These are phyloP conservation scores for Scedosporium boydii DNA, from an alignment of 2,329 filamentous ascomycete species.

Conservation along the genomic window DNA sequence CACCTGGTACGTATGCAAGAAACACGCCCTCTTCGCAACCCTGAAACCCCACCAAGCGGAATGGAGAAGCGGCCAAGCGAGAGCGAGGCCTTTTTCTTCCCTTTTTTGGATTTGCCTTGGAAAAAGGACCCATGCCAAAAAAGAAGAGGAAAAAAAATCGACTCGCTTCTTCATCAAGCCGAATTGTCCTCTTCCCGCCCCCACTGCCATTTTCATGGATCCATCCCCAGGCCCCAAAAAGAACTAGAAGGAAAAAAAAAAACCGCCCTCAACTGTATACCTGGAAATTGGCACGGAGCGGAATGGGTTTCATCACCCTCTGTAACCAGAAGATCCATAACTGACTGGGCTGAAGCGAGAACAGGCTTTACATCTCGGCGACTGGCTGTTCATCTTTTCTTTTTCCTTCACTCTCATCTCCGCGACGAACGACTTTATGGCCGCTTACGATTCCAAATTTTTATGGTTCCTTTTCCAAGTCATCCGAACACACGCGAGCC, in stretches of 20 bases:
- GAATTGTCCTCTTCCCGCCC: no score
- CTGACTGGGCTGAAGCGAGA: background rate
- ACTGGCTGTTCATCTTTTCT: background rate
- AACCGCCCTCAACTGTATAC: background rate
- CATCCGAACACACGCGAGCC: slow-evolving; percentile 3
- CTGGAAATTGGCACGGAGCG: slow-evolving; percentile 3
- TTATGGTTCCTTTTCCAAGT: background rate
- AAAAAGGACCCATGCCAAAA: no score
- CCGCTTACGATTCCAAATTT: slow-evolving; percentile 1
- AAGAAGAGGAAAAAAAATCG: no score
- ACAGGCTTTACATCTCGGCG: background rate
- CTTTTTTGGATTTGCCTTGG: no score
- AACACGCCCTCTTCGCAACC: background rate
- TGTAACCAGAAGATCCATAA: slow-evolving; percentile 2
- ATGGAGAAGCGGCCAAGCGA: background rate
- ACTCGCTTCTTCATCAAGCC: no score
- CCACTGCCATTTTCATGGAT: background rate
- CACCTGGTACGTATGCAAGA: background rate
- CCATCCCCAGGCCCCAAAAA: background rate
- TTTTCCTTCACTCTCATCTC: background rate
- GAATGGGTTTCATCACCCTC: slow-evolving; percentile 5
- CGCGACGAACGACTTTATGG: background rate
- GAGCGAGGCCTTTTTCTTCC: background rate
- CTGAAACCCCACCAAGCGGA: background rate
- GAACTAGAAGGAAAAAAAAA: background rate